phyloP scores from a whole-genome alignment of 352 stramenopile genomes.

The Phytophthora pisi region DNA sequence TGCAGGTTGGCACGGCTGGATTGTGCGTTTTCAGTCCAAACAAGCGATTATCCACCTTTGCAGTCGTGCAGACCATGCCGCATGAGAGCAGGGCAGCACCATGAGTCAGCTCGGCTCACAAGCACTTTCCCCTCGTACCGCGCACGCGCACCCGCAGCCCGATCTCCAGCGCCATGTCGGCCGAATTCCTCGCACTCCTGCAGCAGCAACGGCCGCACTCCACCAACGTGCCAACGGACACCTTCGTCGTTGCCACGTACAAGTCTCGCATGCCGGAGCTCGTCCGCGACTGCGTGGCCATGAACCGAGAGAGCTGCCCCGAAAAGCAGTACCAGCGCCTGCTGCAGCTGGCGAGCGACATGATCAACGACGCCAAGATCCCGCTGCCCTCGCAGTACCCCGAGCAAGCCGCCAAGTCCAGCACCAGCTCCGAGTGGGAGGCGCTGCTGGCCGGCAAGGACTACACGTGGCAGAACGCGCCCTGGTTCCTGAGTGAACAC shows the following conservation, averaged over 20 bases:
- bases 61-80: too few species aligned
- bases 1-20: too few species aligned
- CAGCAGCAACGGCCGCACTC: too few species aligned
- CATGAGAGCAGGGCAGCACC: too few species aligned
- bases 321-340: slow-evolving; percentile 14
- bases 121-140: too few species aligned
- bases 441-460: too few species aligned
- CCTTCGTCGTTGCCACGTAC: not conserved
- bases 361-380: slow-evolving; percentile 44
- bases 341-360: slow-evolving; percentile 41
- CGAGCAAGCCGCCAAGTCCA: slow-evolving; percentile 21
- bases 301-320: slow-evolving; percentile 3
- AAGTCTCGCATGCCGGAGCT: not conserved
- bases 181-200: too few species aligned
- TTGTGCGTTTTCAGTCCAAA: too few species aligned
- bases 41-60: too few species aligned
- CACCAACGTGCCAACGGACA: too few species aligned
- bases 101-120: too few species aligned
- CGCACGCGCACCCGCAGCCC: not conserved
- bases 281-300: not conserved
- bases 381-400: slow-evolving; percentile 31
- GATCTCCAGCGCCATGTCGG: too few species aligned
- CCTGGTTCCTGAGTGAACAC: slow-evolving; percentile 64
- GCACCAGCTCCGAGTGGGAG: slow-evolving; percentile 13
- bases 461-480: slow-evolving; percentile 41